Evolutionary conservation across 495 filamentous ascomycete genomes (phyloP).

Genomic region (Penicillium egyptiacum): DNA sequence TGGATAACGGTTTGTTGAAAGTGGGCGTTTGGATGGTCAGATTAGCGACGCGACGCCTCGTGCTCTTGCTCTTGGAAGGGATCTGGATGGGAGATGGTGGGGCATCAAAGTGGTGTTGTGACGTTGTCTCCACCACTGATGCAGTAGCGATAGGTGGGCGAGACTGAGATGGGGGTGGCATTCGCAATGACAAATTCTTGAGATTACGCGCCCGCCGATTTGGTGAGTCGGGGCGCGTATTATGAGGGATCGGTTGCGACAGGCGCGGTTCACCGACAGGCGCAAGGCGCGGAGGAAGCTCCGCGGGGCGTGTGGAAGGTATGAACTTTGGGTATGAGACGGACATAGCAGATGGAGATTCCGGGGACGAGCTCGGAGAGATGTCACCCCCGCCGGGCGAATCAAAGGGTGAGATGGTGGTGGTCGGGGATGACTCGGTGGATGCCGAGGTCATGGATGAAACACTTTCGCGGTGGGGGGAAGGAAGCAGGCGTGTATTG

Average conservation of each 20-base stretch:
- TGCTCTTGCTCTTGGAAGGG: slow-evolving; percentile 68
- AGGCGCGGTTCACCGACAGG: slow-evolving; percentile 27
- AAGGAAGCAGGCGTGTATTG: slow-evolving; percentile 35
- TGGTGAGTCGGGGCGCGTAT: slow-evolving; percentile 54
- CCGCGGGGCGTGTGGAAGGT: slow-evolving; percentile 30
- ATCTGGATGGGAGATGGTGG: slow-evolving; percentile 83
- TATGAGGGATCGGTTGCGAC: slow-evolving; percentile 40
- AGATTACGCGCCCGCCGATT: slow-evolving; percentile 79
- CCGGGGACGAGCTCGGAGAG: slow-evolving; percentile 88
- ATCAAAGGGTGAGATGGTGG: slow-evolving; percentile 89
- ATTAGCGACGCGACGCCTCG: slow-evolving; percentile 73
- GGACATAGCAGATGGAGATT: slow-evolving; percentile 69
- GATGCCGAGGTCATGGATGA: slow-evolving; percentile 83
- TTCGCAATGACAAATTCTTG: slow-evolving; percentile 89
- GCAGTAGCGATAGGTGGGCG: slow-evolving; percentile 54
- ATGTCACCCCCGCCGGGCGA: slow-evolving; percentile 85
- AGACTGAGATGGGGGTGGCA: slow-evolving; percentile 54
- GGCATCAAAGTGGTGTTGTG: slow-evolving; percentile 60
- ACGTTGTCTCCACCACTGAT: slow-evolving; percentile 43
- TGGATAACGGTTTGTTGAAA: slow-evolving; percentile 43
- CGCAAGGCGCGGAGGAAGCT: slow-evolving; percentile 24
- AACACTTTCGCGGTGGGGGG: slow-evolving; percentile 44
- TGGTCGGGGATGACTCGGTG: slow-evolving; percentile 91
- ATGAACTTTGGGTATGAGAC: slow-evolving; percentile 44
- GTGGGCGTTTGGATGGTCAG: slow-evolving; percentile 67